A percentile compares a stretch with the other conserved stretches of the same genome.
phyloP scores from a whole-genome alignment of 2,329 filamentous ascomycete species.

The Nothophoma quercina region DNA sequence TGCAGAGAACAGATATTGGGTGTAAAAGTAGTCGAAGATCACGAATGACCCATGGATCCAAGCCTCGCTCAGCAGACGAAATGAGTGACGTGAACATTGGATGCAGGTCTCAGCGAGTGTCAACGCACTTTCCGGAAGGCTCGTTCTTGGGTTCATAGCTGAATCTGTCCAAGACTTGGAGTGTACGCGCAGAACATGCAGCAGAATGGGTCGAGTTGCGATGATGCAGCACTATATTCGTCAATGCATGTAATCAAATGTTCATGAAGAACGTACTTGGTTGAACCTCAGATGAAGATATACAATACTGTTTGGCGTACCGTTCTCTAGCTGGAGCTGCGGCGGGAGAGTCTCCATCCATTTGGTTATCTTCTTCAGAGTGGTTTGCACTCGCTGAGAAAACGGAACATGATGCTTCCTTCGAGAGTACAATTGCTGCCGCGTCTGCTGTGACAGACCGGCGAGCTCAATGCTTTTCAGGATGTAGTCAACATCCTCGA shows the following conservation, averaged over 20 bases:
- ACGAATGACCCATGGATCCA: slow-evolving; percentile 59
- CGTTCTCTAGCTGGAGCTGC: slow-evolving; percentile 42
- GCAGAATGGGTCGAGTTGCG: slow-evolving; percentile 43
- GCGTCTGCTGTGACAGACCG: slow-evolving; percentile 35
- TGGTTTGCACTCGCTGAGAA: slow-evolving; percentile 48
- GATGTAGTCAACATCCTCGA: slow-evolving; percentile 51
- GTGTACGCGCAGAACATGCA: slow-evolving; percentile 39
- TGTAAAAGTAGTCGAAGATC: slow-evolving; percentile 58
- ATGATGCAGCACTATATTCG: slow-evolving; percentile 35
- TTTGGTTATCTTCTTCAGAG: slow-evolving; percentile 46
- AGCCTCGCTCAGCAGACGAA: slow-evolving; percentile 52
- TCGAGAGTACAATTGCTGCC: slow-evolving; percentile 40
- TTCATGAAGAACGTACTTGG: slow-evolving; percentile 26
- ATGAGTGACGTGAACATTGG: slow-evolving; percentile 56
- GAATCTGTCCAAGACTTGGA: slow-evolving; percentile 17
- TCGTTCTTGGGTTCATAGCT: slow-evolving; percentile 1
- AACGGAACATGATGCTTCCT: slow-evolving; percentile 37
- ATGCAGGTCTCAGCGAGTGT: slow-evolving; percentile 56
- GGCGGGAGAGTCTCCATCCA: slow-evolving; percentile 49
- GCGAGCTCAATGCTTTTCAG: slow-evolving; percentile 52
- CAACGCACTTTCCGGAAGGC: slow-evolving; percentile 39
- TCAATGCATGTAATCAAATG: not conserved
- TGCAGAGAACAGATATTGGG: slow-evolving; percentile 58
- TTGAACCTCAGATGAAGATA: slow-evolving; percentile 49
- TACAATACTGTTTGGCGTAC: slow-evolving; percentile 33